Evolutionary conservation across 108 stramenopile genomes (phyloP).

Genomic region (Nitzschia putrida): DNA sequence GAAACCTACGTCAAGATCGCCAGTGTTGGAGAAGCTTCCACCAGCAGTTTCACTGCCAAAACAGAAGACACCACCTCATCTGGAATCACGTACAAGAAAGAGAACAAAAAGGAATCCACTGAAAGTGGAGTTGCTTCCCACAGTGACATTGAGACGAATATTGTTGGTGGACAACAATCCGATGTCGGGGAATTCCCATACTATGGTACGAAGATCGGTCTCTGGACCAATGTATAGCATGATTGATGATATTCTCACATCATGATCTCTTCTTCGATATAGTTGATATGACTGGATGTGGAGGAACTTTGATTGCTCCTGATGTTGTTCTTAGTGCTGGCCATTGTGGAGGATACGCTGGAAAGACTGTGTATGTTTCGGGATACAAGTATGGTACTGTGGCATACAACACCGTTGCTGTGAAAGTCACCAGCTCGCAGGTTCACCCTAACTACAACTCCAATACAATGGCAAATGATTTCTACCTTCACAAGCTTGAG

Average conservation of each 20-base stretch:
- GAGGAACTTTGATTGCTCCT: constrained; percentile 15
- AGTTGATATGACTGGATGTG: constrained; percentile 23
- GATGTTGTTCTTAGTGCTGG: constrained; percentile 28
- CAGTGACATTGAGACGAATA: constrained; percentile 6
- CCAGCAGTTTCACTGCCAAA: not conserved
- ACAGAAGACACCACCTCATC: not conserved
- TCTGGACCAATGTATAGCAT: not conserved
- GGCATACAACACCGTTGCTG: not conserved
- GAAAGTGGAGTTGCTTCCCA: not conserved
- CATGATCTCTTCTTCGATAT: not conserved
- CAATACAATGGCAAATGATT: constrained; percentile 33
- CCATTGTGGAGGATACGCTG: constrained; percentile 27
- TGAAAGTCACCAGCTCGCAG: constrained; percentile 1
- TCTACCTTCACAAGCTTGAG: constrained; percentile 2
- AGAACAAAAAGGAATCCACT: constrained; percentile 2
- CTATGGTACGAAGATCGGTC: constrained; percentile 11
- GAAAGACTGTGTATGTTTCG: constrained; percentile 3
- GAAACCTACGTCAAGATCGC: too few species aligned
- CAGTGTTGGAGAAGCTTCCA: too few species aligned
- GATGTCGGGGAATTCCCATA: constrained; percentile 26
- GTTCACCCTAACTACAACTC: constrained; percentile 40
- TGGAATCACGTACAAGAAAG: not conserved
- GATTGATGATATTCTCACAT: not conserved
- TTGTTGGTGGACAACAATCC: constrained; percentile 37
- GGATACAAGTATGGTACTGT: not conserved